These are phyloP conservation scores for Magnolia changhungtana DNA, from an alignment of 164 flowering plant species.

Conservation along the genomic window DNA sequence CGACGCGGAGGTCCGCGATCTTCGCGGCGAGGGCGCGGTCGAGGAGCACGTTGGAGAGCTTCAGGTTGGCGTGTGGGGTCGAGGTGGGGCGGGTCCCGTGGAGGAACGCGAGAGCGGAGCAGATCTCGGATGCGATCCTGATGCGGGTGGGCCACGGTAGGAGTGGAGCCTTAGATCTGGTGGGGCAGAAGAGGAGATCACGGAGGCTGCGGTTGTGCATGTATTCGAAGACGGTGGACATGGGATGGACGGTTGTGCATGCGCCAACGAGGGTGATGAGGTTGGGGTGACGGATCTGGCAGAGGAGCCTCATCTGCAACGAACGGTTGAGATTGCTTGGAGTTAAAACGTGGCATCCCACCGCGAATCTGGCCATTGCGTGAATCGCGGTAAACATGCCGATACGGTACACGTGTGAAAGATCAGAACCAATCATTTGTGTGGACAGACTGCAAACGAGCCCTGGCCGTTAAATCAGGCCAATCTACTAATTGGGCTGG, in stretches of 20 bases:
- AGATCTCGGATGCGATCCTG: conserved; percentile 49
- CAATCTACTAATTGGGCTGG: no score
- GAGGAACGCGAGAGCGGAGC: conserved; percentile 48
- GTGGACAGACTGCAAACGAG: no score
- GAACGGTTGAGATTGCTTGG: no score
- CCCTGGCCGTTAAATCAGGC: no score
- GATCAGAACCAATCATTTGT: no score
- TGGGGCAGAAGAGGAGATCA: conserved; percentile 30
- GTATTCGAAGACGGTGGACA: conserved; percentile 52
- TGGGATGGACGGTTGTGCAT: conserved; percentile 36
- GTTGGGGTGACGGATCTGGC: conserved; percentile 47
- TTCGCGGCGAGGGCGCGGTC: conserved; percentile 52
- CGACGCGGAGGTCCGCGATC: conserved; percentile 31
- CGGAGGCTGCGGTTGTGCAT: conserved; percentile 55
- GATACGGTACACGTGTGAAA: no score
- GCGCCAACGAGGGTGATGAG: conserved; percentile 47
- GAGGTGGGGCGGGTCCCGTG: conserved; percentile 50
- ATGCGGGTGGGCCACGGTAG: conserved; percentile 54
- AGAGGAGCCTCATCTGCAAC: conserved; percentile 40
- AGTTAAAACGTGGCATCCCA: neutral
- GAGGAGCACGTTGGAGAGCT: conserved; percentile 49
- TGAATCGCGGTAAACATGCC: neutral
- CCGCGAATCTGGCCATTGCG: neutral
- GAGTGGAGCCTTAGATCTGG: conserved; percentile 17
- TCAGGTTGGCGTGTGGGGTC: conserved; percentile 40